phyloP scores from a whole-genome alignment of 2,329 filamentous ascomycete species.

The Fusarium subtropicale region DNA sequence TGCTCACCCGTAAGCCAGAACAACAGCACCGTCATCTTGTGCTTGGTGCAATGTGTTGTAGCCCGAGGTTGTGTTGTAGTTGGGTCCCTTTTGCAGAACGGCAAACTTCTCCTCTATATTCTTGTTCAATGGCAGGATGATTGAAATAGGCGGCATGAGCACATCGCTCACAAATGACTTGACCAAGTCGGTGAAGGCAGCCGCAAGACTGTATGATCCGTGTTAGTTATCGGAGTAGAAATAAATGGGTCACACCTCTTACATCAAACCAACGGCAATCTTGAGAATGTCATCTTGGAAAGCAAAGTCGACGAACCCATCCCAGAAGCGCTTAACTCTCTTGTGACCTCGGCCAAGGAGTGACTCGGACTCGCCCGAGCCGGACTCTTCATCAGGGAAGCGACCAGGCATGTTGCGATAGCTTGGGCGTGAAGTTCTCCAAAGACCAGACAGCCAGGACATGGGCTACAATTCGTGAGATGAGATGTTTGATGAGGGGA shows the following conservation, averaged over 20 bases:
- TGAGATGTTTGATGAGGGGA: neutral
- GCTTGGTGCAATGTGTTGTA: conserved; percentile 80
- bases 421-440: conserved; percentile 24
- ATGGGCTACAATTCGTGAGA: neutral
- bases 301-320: conserved; percentile 78
- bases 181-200: conserved; percentile 77
- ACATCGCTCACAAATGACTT: conserved; percentile 79
- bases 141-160: conserved; percentile 74
- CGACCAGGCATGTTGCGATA: conserved; percentile 46
- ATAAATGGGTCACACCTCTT: conserved; percentile 42
- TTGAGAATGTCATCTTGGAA: conserved; percentile 80
- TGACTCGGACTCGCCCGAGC: conserved; percentile 49
- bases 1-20: conserved; percentile 75
- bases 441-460: conserved; percentile 32
- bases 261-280: conserved; percentile 82
- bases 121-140: conserved; percentile 75
- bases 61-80: conserved; percentile 62
- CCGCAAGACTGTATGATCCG: conserved; percentile 66
- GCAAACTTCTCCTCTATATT: conserved; percentile 82
- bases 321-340: conserved; percentile 64
- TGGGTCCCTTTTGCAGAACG: conserved; percentile 68
- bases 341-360: conserved; percentile 62
- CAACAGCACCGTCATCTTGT: conserved; percentile 75
- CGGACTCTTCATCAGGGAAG: conserved; percentile 53
- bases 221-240: conserved; percentile 14